Evolutionary conservation across 768 basidiomycete genomes (phyloP).

Genomic region (Lentinula detonsa): DNA sequence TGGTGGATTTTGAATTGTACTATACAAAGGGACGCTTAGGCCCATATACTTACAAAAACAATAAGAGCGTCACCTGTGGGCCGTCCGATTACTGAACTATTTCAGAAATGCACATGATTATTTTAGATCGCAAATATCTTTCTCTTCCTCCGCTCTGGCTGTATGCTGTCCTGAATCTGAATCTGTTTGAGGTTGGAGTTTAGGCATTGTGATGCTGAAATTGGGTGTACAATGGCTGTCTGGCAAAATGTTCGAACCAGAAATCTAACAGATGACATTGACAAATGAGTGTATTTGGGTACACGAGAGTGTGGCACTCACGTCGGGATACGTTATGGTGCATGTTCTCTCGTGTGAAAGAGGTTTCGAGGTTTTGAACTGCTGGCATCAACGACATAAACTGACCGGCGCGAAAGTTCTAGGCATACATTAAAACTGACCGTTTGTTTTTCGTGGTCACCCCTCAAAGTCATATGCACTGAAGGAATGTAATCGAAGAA

Average conservation of each 20-base stretch:
- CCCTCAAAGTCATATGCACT: neutral
- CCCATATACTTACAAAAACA: neutral
- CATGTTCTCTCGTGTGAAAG: neutral
- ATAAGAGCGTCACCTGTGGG: neutral
- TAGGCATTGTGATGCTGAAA: neutral
- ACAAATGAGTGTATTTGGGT: too few relatives aligned
- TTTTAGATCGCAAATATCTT: neutral
- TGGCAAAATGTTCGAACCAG: neutral
- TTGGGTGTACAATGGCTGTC: neutral
- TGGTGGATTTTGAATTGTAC: neutral
- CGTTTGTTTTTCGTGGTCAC: neutral
- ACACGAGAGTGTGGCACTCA: neutral
- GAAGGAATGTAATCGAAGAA: constrained; percentile 5
- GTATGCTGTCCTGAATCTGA: neutral
- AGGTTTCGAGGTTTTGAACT: neutral
- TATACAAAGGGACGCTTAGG: neutral
- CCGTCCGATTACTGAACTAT: too few relatives aligned
- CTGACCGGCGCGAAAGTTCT: too few relatives aligned
- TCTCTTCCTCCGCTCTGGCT: neutral
- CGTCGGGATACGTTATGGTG: neutral
- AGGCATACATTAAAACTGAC: neutral
- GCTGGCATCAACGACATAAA: neutral
- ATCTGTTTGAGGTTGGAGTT: neutral
- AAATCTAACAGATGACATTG: neutral
- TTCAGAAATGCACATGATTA: neutral